Conservation (phyloP, 345 rosid species). For the Cardamine resedifolia region DNA sequence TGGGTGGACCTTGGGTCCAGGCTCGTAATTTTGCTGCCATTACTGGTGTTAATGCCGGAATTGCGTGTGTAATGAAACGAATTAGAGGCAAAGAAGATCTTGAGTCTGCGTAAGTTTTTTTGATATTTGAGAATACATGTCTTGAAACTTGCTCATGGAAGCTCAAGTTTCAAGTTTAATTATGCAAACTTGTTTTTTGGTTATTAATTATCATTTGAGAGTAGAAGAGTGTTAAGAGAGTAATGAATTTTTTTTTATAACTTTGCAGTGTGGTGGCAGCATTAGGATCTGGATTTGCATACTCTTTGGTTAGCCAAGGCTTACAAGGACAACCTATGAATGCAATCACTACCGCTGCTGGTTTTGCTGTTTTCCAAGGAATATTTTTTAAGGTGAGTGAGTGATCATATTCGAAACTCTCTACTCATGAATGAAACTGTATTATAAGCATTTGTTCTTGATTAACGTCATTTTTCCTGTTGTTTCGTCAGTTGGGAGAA, state of each 20-base stretch:
- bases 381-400: conserved; percentile 77
- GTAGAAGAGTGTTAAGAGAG: neutral
- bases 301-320: conserved; percentile 82
- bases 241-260: neutral
- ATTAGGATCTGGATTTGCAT: conserved; percentile 90
- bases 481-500: conserved; percentile 56
- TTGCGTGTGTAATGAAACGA: conserved; percentile 77
- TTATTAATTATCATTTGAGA: neutral
- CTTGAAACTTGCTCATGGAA: neutral
- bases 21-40: conserved; percentile 95
- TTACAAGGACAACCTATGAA: conserved; percentile 66
- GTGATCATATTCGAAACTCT: neutral
- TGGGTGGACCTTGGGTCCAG: conserved; percentile 86
- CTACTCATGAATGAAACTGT: neutral
- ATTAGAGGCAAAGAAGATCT: conserved; percentile 95
- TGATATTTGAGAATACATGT: neutral
- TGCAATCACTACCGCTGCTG: conserved; percentile 73
- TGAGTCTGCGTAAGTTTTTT: conserved; percentile 53
- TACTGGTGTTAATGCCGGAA: conserved; percentile 89
- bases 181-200: neutral
- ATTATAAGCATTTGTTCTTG: neutral
- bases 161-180: neutral
- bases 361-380: conserved; percentile 85
- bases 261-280: conserved; percentile 84
- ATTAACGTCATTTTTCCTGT: neutral